Evolutionary conservation across 768 basidiomycete genomes (phyloP).

Genomic region (Aureoboletus auriporus): DNA sequence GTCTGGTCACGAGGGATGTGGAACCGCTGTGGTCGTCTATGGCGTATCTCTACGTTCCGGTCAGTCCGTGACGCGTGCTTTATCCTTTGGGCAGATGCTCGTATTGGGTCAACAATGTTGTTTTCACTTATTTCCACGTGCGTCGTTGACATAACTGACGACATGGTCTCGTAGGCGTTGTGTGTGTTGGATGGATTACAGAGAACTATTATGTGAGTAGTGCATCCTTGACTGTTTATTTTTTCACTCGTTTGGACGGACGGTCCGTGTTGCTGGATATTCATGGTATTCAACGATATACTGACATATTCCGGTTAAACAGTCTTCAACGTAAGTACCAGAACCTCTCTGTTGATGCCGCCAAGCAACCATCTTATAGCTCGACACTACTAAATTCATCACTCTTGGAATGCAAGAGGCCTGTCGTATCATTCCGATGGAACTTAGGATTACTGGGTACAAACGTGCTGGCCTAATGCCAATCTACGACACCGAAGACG

Average conservation of each 20-base stretch:
- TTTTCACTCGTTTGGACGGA: background rate
- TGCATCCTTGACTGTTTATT: background rate
- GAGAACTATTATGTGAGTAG: constrained; percentile 46
- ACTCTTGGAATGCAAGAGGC: constrained; percentile 37
- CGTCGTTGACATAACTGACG: constrained; percentile 4
- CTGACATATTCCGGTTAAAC: background rate
- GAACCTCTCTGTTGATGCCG: background rate
- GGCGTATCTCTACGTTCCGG: background rate
- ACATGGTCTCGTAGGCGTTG: constrained; percentile 37
- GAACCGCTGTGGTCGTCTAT: too few species aligned
- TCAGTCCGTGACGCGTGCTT: too few species aligned
- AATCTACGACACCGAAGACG: constrained; percentile 6
- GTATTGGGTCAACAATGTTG: too few species aligned
- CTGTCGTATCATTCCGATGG: constrained; percentile 51
- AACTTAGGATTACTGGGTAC: constrained; percentile 39
- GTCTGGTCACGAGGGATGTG: background rate
- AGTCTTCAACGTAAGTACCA: constrained; percentile 24
- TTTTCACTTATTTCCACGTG: background rate
- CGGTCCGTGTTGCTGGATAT: too few species aligned
- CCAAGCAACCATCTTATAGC: constrained; percentile 8
- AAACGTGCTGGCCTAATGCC: constrained; percentile 24
- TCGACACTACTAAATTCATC: constrained; percentile 28
- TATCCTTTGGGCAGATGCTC: too few species aligned
- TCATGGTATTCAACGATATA: background rate
- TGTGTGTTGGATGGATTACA: constrained; percentile 58